Evolutionary conservation across 2,329 filamentous ascomycete species (phyloP).

Genomic region (Elsinoe necatrix): DNA sequence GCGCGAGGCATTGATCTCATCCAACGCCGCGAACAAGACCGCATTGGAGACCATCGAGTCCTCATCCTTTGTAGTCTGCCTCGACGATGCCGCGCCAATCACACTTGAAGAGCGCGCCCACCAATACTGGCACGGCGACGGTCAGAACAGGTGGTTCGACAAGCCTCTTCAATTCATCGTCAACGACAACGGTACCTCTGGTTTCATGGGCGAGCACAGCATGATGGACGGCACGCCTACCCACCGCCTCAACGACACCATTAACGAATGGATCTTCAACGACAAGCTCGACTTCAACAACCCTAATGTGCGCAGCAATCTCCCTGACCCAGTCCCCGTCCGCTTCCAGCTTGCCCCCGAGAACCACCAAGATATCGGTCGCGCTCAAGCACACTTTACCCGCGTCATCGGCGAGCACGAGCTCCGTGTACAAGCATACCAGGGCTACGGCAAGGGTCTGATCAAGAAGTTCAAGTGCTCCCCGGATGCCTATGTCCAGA

Average conservation of each 20-base stretch:
- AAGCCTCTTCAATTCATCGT: constrained; percentile 97
- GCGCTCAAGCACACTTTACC: constrained; percentile 69
- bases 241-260: constrained; percentile 90
- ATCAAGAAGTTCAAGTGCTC: constrained; percentile 99
- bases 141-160: constrained; percentile 92
- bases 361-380: constrained; percentile 68
- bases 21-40: constrained; percentile 69
- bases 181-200: constrained; percentile 94
- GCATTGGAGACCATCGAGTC: constrained; percentile 77
- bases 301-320: constrained; percentile 65
- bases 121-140: constrained; percentile 98
- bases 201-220: constrained; percentile 97
- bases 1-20: constrained; percentile 63
- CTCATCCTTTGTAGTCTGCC: constrained; percentile 81
- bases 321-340: constrained; percentile 71
- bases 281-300: constrained; percentile 89
- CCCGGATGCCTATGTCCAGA: constrained; percentile 94
- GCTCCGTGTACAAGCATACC: constrained; percentile 87
- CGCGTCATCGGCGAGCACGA: constrained; percentile 80
- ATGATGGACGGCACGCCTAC: constrained; percentile 99
- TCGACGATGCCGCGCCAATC: constrained; percentile 83
- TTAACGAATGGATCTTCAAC: constrained; percentile 84
- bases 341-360: constrained; percentile 70
- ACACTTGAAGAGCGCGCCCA: constrained; percentile 92
- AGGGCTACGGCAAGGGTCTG: constrained; percentile 93